These are phyloP conservation scores for Hibiscus mutabilis DNA, from an alignment of 345 rosid genomes.

Conservation along the genomic window DNA sequence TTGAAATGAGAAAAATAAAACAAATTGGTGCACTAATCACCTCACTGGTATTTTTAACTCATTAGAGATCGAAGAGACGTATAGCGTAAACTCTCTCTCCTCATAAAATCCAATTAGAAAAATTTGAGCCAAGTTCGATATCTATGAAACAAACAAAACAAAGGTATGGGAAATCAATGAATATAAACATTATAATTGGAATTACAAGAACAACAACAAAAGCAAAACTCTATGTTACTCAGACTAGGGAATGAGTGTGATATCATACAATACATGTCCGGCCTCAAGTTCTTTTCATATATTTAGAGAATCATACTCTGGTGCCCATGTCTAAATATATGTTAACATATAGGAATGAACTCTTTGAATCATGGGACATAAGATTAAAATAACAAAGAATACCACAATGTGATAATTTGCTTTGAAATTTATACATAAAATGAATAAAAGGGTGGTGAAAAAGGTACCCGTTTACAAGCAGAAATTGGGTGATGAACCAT, in stretches of 20 bases:
- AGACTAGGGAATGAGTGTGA: too few relatives aligned
- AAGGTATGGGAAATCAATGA: not conserved
- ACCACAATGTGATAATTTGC: not conserved
- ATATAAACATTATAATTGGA: not conserved
- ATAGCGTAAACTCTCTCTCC: constrained; percentile 64
- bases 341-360: not conserved
- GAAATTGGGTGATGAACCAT: constrained; percentile 90
- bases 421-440: not conserved
- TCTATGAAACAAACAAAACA: constrained; percentile 28
- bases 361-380: not conserved
- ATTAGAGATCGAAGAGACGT: constrained; percentile 69
- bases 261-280: too few relatives aligned
- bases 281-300: too few relatives aligned
- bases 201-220: too few relatives aligned
- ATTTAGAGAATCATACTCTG: too few relatives aligned
- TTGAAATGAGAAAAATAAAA: not conserved
- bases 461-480: constrained; percentile 67
- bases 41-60: constrained; percentile 76
- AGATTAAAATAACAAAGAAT: not conserved
- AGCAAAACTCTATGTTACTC: too few relatives aligned
- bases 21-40: constrained; percentile 26
- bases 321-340: too few relatives aligned
- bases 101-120: constrained; percentile 58
- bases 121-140: constrained; percentile 41
- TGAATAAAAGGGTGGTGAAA: not conserved